Evolutionary conservation across 2,329 filamentous ascomycete genomes (phyloP), one percentile per base, ranked within the genome.

Genomic region (Trichoderma guizhouense): DNA sequence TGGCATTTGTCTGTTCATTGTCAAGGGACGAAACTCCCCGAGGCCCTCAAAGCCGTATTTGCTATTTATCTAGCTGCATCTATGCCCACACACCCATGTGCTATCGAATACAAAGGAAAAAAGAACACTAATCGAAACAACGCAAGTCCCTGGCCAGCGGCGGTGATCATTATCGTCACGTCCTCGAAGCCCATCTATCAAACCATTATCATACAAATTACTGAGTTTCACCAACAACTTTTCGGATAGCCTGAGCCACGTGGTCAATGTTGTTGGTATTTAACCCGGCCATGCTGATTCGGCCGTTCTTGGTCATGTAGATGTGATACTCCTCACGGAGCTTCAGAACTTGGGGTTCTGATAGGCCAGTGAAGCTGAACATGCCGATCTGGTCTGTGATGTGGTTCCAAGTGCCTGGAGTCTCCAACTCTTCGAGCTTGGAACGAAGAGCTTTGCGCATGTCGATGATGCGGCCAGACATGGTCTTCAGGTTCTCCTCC

Each of bases 351-450:
- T 96, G 93, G 74, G 88, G 80, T 83, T 94, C 92, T 14, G 82
- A 88, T 80, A 97, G 83, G 14, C 93, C 93, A 1, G 93, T 97
- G 82, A 97, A 99, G 82, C 92, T 95, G 85, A 99, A 99, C 96
- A 99, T 99, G 84, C 96, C 96, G 80, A 99, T 99, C 87, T 99
- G 96, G 78, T 97, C 93, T 18, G 95, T 98, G 81, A 99, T 97
- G 84, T 99, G 96, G 79, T 95, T 93, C 96, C 96, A 99, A 15
- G 89, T 92, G 36, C 95, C 95, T 0, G 95, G 95, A 0, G 96
- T 98, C 34, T 89, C 90, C 72, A 95, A 88, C 79, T 91, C 89
- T 84, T 98, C 95, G 12, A 99, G 89, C 82, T 95, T 93, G 71
- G 85, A 84, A 65, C 93, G 89, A 76, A 99, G 85, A 4, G 88